Evolutionary conservation across 2,329 filamentous ascomycete species (phyloP).

Genomic region (Amauroascus verrucosus): DNA sequence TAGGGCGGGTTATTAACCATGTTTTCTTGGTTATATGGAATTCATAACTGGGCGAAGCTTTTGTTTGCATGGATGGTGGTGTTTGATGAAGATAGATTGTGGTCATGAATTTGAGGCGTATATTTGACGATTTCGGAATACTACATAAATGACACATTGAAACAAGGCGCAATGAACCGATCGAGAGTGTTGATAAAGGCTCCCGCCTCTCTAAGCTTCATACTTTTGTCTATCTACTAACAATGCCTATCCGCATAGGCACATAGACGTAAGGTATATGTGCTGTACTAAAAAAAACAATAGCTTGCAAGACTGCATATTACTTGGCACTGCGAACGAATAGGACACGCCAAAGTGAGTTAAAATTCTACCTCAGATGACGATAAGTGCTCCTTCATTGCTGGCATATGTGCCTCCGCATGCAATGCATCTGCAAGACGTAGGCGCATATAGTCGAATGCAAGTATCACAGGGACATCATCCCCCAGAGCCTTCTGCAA

Average conservation of each 20-base stretch:
- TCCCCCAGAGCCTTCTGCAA: conserved; percentile 1
- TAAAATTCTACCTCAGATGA: conserved; percentile 9
- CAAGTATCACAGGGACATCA: conserved; percentile 47
- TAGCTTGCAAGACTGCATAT: too few species aligned
- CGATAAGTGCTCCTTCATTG: conserved; percentile 43
- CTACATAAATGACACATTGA: too few species aligned
- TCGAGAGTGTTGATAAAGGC: not conserved
- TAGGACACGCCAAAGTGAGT: not conserved
- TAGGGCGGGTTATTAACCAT: conserved; percentile 29
- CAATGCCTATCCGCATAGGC: not conserved
- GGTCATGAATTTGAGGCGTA: too few species aligned
- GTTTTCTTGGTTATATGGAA: too few species aligned
- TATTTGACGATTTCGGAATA: too few species aligned
- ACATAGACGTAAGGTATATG: not conserved
- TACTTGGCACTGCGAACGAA: too few species aligned
- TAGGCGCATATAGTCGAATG: conserved; percentile 56
- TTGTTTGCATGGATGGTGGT: not conserved
- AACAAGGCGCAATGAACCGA: too few species aligned
- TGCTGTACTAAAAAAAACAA: too few species aligned
- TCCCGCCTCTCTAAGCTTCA: too few species aligned
- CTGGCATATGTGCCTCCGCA: conserved; percentile 48
- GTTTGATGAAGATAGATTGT: not conserved
- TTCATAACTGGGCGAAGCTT: too few species aligned
- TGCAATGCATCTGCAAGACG: conserved; percentile 49
- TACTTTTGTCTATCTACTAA: not conserved